Conservation (phyloP, 2,329 filamentous ascomycete species). For the Pseudomassariella vexata region DNA sequence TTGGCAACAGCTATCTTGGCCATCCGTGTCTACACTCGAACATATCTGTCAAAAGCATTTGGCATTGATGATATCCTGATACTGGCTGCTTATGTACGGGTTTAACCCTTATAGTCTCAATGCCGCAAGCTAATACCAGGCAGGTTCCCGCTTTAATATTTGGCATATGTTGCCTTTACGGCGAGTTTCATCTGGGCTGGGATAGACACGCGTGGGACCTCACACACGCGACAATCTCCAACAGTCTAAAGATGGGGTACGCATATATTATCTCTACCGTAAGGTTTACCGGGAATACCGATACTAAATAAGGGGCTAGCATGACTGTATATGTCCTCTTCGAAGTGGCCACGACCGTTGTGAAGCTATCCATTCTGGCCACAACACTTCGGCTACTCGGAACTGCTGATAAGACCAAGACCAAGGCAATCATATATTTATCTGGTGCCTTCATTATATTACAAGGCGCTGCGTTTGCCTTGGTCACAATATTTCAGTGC, state of each 20-base stretch:
- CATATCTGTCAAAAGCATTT: slow-evolving; percentile 26
- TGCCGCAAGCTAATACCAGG: too few species aligned
- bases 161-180: slow-evolving; percentile 17
- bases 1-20: slow-evolving; percentile 24
- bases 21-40: slow-evolving; percentile 29
- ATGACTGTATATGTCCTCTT: slow-evolving; percentile 25
- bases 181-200: slow-evolving; percentile 16
- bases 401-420: slow-evolving; percentile 15
- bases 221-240: not conserved
- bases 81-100: slow-evolving; percentile 4
- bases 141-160: slow-evolving; percentile 18
- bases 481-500: slow-evolving; percentile 29
- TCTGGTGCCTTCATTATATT: slow-evolving; percentile 18
- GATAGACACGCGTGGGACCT: slow-evolving; percentile 20
- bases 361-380: slow-evolving; percentile 30
- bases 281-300: too few species aligned
- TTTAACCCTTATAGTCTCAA: too few species aligned
- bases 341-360: slow-evolving; percentile 24
- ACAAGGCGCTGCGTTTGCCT: slow-evolving; percentile 20
- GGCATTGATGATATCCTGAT: slow-evolving; percentile 18
- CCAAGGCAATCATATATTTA: slow-evolving; percentile 17
- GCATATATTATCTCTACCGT: too few species aligned
- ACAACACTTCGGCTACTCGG: slow-evolving; percentile 25
- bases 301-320: too few species aligned
- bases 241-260: slow-evolving; percentile 1